Base-by-base conservation (phyloP, 2,329 filamentous ascomycete species). In the Leptographium flavum region DNA sequence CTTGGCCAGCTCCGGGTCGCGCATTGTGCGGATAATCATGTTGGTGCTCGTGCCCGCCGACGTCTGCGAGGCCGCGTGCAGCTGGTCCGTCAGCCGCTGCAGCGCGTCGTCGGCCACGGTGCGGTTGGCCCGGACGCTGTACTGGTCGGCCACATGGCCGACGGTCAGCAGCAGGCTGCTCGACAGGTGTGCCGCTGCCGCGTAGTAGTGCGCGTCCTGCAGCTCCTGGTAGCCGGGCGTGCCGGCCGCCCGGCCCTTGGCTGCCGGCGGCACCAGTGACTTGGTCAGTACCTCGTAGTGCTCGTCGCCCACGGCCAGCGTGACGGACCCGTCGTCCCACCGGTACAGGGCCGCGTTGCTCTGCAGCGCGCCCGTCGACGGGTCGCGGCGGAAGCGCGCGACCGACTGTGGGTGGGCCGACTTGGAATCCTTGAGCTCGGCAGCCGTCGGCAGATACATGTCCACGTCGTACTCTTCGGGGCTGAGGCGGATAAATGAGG, bases 301-400 rank as follows among this genome's bases (percentile, higher is more conserved):
- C 51, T 80, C 77, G 48, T 76, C 78, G 14, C 83, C 84, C 22
- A 88, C 69, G n/a, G 81, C 76, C 22, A 90, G 66, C 11, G 83
- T 87, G 15, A 85, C 66, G 4, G 81, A 86, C 25, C 84, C 84
- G 56, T 90, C 84, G 49, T 79, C 86, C 84, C 84, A 90, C 53
- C 75, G 74, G 56, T 85, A 76, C 27, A 90, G 65, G 50, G 80
- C 74, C 3, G 84, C 75, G 57, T 90, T 90, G 56, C 83, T 87
- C 57, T 83, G 76, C 13, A 87, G 67, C 49, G 77, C 66, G 41
- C 73, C 71, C 1, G 76, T 81, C n/a, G 70, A 70, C 10, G 77
- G 69, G 47, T 85, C 79, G 55, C 73, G 76, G 45, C 81, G 76
- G 63, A 80, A 85, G 49, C 83, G 78, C 40, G 84, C 70, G 2